These are phyloP conservation scores for Penicillium sp. DNA, from an alignment of 2,329 filamentous ascomycete genomes.

Conservation along the genomic window DNA sequence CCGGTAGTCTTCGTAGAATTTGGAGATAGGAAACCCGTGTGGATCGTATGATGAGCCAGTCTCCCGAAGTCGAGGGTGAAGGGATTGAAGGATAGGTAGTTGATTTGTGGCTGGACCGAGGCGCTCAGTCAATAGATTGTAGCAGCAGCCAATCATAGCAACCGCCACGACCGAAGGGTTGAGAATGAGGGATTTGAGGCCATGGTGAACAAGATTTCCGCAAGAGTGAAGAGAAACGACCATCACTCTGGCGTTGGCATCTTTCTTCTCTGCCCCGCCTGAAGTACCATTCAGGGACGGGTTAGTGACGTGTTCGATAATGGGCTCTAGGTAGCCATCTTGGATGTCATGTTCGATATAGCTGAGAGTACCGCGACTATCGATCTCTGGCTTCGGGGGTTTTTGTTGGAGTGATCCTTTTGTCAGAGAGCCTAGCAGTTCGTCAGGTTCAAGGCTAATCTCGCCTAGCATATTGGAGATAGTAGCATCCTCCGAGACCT, in stretches of 20 bases:
- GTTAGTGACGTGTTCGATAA: constrained; percentile 32
- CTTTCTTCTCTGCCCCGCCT: not conserved
- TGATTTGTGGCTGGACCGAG: constrained; percentile 86
- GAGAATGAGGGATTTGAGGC: constrained; percentile 80
- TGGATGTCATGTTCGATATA: constrained; percentile 45
- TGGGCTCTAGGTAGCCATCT: constrained; percentile 40
- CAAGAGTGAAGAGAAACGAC: constrained; percentile 97
- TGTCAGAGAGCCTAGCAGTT: constrained; percentile 18
- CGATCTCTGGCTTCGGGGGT: constrained; percentile 12
- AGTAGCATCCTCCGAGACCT: constrained; percentile 18
- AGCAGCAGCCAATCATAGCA: constrained; percentile 96
- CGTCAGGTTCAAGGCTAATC: constrained; percentile 32
- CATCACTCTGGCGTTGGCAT: constrained; percentile 58
- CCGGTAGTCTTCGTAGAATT: constrained; percentile 59
- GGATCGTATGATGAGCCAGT: constrained; percentile 75
- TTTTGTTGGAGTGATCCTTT: constrained; percentile 11
- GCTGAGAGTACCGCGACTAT: constrained; percentile 33
- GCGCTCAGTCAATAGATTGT: constrained; percentile 91
- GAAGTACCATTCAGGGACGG: constrained; percentile 1
- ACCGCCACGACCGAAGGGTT: constrained; percentile 84
- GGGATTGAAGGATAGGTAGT: constrained; percentile 72
- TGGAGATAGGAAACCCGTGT: constrained; percentile 91
- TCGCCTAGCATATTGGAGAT: constrained; percentile 35
- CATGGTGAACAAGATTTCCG: constrained; percentile 92
- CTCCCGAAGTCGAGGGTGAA: constrained; percentile 65